Evolutionary conservation across 1,284 basidiomycete species (phyloP).

Genomic region (Malassezia nana): DNA sequence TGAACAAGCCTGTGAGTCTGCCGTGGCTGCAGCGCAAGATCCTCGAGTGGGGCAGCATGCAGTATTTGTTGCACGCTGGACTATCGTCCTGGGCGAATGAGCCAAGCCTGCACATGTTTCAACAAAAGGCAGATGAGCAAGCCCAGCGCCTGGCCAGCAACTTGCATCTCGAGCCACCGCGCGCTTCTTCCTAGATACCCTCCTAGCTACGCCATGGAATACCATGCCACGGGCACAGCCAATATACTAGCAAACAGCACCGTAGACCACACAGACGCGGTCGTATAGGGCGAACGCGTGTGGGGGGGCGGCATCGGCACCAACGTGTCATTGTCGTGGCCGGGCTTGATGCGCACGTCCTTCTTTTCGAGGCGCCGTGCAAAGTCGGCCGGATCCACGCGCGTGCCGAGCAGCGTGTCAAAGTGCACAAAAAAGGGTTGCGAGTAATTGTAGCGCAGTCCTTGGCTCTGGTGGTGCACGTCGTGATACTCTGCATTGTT

Average conservation of each 20-base stretch:
- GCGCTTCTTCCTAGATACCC: neutral
- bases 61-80: slow-evolving; percentile 43
- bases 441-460: slow-evolving; percentile 90
- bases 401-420: slow-evolving; percentile 61
- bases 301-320: neutral
- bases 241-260: slow-evolving; percentile 7
- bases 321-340: slow-evolving; percentile 13
- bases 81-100: slow-evolving; percentile 3
- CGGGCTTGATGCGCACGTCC: slow-evolving; percentile 19
- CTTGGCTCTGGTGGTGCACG: slow-evolving; percentile 85
- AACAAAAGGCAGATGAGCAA: neutral
- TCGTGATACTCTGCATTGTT: slow-evolving; percentile 98
- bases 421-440: slow-evolving; percentile 67
- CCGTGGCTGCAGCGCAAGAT: slow-evolving; percentile 97
- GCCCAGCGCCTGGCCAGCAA: slow-evolving; percentile 3
- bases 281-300: slow-evolving; percentile 3
- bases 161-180: slow-evolving; percentile 4
- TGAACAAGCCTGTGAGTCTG: slow-evolving; percentile 91
- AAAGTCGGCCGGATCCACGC: slow-evolving; percentile 55
- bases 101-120: neutral
- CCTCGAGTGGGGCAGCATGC: slow-evolving; percentile 76
- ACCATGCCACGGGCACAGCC: slow-evolving; percentile 5
- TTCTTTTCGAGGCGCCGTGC: slow-evolving; percentile 25
- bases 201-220: slow-evolving; percentile 3
- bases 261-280: slow-evolving; percentile 10